Evolutionary conservation across 2,329 filamentous ascomycete species (phyloP).

Genomic region (Tolypocladium nubicola): DNA sequence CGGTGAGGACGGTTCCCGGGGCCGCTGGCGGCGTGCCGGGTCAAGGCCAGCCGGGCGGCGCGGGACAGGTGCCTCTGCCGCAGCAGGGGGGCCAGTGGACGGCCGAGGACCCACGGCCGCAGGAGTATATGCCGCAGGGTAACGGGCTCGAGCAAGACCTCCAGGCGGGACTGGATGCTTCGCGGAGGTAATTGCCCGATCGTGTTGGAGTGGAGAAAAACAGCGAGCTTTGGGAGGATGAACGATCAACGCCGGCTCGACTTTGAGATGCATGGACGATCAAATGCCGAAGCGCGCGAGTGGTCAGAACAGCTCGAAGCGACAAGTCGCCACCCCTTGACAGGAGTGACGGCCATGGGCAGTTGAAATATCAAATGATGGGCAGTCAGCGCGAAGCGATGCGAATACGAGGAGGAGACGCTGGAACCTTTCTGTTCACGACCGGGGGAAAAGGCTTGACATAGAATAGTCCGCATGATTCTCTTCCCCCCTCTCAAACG

Average conservation of each 20-base stretch:
- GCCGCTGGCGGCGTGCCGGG: conserved; percentile 17
- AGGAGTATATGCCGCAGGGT: conserved; percentile 41
- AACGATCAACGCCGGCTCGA: not conserved
- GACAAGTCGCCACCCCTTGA: not conserved
- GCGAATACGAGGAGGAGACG: not conserved
- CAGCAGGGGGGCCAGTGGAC: conserved; percentile 42
- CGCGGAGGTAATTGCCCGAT: conserved; percentile 9
- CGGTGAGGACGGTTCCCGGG: conserved; percentile 41
- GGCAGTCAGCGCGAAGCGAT: not conserved
- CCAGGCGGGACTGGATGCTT: conserved; percentile 32
- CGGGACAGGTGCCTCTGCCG: conserved; percentile 42
- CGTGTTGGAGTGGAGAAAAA: not conserved
- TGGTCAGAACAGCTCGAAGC: not conserved
- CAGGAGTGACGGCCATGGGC: not conserved
- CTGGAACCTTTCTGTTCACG: not conserved
- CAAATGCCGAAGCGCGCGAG: not conserved
- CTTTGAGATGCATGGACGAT: not conserved
- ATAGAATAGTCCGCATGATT: not conserved
- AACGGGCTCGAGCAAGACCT: conserved; percentile 49
- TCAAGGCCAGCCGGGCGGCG: conserved; percentile 23
- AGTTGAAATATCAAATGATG: not conserved
- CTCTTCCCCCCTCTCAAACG: not conserved
- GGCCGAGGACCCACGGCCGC: conserved; percentile 48
- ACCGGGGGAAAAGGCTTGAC: not conserved
- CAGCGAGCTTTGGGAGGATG: not conserved